Percentiles rank a stretch among this genome's conserved stretches.
Conservation (phyloP, 306 rosid genomes). For the Morella rubra region DNA sequence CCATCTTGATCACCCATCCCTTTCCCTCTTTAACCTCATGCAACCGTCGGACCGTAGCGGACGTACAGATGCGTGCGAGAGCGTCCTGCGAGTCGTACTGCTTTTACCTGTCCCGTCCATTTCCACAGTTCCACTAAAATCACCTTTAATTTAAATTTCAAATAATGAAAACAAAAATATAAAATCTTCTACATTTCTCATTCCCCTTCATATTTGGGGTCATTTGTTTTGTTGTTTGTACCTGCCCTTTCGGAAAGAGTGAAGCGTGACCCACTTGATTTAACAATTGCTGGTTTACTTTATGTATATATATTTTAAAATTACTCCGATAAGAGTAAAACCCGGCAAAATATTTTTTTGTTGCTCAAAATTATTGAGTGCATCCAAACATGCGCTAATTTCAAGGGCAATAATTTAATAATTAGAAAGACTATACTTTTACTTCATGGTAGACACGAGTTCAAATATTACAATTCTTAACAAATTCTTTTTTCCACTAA, state of each 20-base stretch:
- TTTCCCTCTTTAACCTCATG: background rate
- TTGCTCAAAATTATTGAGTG: too few relatives aligned
- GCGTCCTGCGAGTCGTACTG: slow-evolving; percentile 34
- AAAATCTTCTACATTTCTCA: background rate
- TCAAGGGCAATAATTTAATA: too few relatives aligned
- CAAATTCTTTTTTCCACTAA: too few relatives aligned
- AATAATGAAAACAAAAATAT: slow-evolving; percentile 1
- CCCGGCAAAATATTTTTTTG: too few relatives aligned
- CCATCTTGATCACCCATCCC: slow-evolving; percentile 14
- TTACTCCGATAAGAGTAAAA: too few relatives aligned
- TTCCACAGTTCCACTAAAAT: slow-evolving; percentile 45
- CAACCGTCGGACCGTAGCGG: background rate
- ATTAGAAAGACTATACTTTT: too few relatives aligned
- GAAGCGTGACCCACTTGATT: slow-evolving; percentile 51
- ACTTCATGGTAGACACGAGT: too few relatives aligned
- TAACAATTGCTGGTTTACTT: slow-evolving; percentile 30
- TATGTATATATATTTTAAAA: slow-evolving; percentile 15
- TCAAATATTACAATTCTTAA: too few relatives aligned
- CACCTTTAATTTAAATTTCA: slow-evolving; percentile 74
- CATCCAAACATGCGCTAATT: too few relatives aligned
- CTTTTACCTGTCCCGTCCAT: slow-evolving; percentile 43
- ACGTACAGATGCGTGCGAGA: slow-evolving; percentile 20
- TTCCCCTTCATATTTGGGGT: background rate
- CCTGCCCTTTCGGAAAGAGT: slow-evolving; percentile 33
- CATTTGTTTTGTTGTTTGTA: background rate